phyloP scores from a whole-genome alignment of 2,329 filamentous ascomycete genomes.

The Colletotrichum destructivum region DNA sequence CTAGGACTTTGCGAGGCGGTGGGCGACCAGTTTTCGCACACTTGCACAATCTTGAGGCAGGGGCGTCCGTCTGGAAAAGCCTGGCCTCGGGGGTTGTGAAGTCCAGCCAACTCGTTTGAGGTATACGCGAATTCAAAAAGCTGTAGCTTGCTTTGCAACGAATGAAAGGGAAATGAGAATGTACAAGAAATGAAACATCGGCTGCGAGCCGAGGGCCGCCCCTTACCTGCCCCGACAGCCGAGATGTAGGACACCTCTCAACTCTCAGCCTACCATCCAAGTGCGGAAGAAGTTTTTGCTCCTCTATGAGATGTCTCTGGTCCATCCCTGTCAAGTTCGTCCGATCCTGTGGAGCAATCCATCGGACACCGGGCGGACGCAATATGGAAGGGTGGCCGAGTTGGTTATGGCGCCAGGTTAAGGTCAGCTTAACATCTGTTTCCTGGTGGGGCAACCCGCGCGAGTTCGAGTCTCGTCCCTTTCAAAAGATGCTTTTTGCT shows the following conservation, averaged over 20 bases:
- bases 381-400: slow-evolving; percentile 18
- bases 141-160: background rate
- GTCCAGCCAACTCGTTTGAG: background rate
- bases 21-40: background rate
- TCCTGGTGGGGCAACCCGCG: slow-evolving; percentile 28
- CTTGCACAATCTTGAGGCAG: background rate
- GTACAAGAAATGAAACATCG: background rate
- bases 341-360: background rate
- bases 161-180: background rate
- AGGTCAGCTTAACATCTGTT: slow-evolving; percentile 26
- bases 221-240: background rate
- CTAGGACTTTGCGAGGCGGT: background rate
- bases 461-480: too few species aligned
- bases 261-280: background rate
- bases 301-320: background rate
- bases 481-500: background rate
- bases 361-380: background rate
- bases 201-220: background rate
- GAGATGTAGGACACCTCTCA: background rate
- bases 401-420: slow-evolving; percentile 31
- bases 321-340: rapidly evolving
- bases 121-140: background rate
- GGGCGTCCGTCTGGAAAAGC: background rate
- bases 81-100: background rate
- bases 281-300: background rate